Base-by-base conservation (phyloP, 2,329 filamentous ascomycete species). In the Xylariales sp. region DNA sequence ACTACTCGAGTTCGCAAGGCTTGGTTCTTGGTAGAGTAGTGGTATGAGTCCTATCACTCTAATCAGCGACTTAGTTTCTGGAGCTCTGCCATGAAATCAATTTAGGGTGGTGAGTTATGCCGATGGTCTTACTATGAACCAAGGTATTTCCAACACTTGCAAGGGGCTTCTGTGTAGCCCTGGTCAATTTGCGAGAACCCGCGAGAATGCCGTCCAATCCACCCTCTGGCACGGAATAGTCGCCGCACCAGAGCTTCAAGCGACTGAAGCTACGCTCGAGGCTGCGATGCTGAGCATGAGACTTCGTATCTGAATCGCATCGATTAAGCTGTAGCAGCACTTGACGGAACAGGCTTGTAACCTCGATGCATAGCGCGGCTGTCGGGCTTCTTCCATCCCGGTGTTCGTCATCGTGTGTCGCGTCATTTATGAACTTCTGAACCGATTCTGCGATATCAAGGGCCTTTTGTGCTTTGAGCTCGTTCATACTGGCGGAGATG, bases 221-320 rank as follows among this genome's bases (percentile, higher is more conserved):
- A 11, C 31, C 16, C 18, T 9, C 11, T 11, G n/a, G 5, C 12
- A 12, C 14, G 16, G 9, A 2, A 24, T 22, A 19, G n/a, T 3
- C 34, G 14, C 28, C 34, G 4, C n/a, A 27, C 34, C 34, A 37
- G 5, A 37, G 34, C 14, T 24, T 14, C 10, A 37, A 24, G 14
- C 34, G 20, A 9, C 34, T 19, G 14, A 21, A 37, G 21, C 34
- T 37, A 16, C 34, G 11, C 9, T 37, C 34, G 18, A 37, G 35
- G 21, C 35, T 38, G 22, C 4, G 16, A 14, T n/a, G 9, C 5
- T 27, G 3, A 14, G 18, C 19, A n/a, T 4, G 18, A 16, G 21
- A 27, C n/a, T 8, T n/a, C 24, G 24, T n/a, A n/a, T 8, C n/a
- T 27, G 7, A 8, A 8, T 27, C 24, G 8, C n/a, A 18, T 28